Conservation (phyloP, 495 filamentous ascomycete genomes). For the Xylaria scruposa region DNA sequence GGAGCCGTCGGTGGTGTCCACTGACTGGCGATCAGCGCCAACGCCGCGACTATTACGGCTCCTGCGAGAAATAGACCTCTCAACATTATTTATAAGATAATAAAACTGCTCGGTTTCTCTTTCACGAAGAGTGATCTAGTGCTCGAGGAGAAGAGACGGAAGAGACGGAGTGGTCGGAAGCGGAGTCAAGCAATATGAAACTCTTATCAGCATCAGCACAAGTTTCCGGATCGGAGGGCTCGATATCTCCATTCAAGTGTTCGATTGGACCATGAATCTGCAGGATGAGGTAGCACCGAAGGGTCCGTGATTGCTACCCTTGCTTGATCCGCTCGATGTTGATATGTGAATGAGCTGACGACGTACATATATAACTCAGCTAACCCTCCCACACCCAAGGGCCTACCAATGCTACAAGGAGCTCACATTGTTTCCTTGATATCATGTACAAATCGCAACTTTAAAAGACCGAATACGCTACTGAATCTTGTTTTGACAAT, state of each 20-base stretch:
- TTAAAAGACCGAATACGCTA: not conserved
- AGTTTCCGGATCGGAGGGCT: not conserved
- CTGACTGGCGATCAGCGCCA: slow-evolving; percentile 11
- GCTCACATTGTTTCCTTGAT: no score
- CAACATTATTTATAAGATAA: slow-evolving; percentile 5
- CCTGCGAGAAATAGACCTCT: not conserved
- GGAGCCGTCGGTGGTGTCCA: slow-evolving; percentile 14
- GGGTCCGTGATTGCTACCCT: not conserved
- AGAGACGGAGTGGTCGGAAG: not conserved
- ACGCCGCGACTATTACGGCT: slow-evolving; percentile 8
- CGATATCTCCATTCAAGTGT: not conserved
- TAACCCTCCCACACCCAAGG: not conserved
- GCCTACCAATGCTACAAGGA: not conserved
- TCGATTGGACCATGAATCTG: slow-evolving; percentile 7
- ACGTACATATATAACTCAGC: not conserved
- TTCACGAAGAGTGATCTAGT: not conserved
- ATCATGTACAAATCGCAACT: not conserved
- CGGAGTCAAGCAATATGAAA: not conserved
- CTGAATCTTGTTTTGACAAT: not conserved
- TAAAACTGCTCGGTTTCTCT: not conserved
- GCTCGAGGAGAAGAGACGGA: not conserved
- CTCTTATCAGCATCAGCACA: slow-evolving; percentile 2
- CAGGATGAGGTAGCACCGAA: not conserved
- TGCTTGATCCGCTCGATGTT: not conserved
- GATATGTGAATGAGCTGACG: not conserved